Base-by-base conservation (phyloP, 2,329 filamentous ascomycete species). In the Myriosclerotinia scirpicola region DNA sequence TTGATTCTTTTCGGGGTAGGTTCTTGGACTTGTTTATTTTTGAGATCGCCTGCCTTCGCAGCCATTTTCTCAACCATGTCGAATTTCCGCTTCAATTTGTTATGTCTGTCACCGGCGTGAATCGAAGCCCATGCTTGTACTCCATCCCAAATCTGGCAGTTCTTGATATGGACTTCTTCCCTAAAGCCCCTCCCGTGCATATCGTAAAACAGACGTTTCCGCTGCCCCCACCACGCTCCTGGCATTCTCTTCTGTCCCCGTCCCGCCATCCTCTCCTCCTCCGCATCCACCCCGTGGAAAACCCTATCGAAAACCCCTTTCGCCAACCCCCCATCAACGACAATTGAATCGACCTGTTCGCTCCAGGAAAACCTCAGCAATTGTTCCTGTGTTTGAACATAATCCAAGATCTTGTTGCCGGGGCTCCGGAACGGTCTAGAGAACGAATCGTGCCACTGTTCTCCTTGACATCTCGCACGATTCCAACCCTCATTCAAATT, bases 171-270 rank as follows among this genome's bases (percentile, higher is more conserved):
- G 9, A 69, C n/a, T 15, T 67, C 65, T 20, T 68, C 66, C 20
- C 59, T n/a, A 54, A 72, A 69, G 5, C 40, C 22, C 20, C 64
- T 67, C 20, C 68, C 69, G 44, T 34, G 61, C 36, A 56, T 64
- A 46, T 65, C 67, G 14, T 52, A 53, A 54, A 69, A 68, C 7
- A 70, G 30, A 3, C 53, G 53, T 54, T 69, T 69, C 22, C 67
- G 68, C 34, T 34, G 44, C 8, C n/a, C 63, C 69, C 69, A 67
- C 71, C 71, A 73, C 30, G 46, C 59, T 0, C 71, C 69, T 1
- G 71, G 70, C 14, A 14, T 52, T 36, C 70, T 60, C 8, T 48
- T 64, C 67, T 65, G 44, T n/a, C 63, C 50, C 15, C 36, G 11
- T 9, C 20, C 52, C 22, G 42, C 52, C 62, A 60, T 60, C 14